Evolutionary conservation across 202 grass and related monocot genomes (phyloP).

Genomic region (Setaria italica): DNA sequence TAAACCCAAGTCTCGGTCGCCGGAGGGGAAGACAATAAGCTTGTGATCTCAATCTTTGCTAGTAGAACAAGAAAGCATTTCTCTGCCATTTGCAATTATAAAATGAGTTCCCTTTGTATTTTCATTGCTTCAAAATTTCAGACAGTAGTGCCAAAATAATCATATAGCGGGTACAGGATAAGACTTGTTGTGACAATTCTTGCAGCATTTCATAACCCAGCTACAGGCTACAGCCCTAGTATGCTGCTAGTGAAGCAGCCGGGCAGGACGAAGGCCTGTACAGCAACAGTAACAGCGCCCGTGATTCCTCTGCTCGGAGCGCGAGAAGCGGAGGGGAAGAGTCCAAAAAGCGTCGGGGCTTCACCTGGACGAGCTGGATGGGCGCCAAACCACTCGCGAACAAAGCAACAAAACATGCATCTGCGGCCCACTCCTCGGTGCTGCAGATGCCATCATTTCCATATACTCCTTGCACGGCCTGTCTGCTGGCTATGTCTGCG

Average conservation of each 20-base stretch:
- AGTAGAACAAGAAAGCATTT: not conserved
- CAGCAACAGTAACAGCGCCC: not conserved
- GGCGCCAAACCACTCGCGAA: not conserved
- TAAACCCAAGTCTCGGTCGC: not conserved
- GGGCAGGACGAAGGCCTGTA: not conserved
- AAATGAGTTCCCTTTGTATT: not conserved
- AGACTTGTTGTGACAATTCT: not conserved
- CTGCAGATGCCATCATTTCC: slow-evolving; percentile 11
- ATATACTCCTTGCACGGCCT: not conserved
- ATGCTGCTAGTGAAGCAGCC: not conserved
- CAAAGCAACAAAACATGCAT: slow-evolving; percentile 32
- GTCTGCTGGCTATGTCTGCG: not conserved
- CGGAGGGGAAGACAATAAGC: not conserved
- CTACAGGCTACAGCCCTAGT: not conserved
- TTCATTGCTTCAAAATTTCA: not conserved
- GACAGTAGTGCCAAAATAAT: not conserved
- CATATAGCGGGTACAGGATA: not conserved
- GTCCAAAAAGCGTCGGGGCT: slow-evolving; percentile 27
- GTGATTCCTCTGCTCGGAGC: slow-evolving; percentile 10
- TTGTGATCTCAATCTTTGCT: not conserved
- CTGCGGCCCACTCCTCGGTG: not conserved
- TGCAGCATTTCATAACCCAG: not conserved
- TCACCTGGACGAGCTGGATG: not conserved
- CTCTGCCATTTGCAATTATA: no score
- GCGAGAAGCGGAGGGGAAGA: slow-evolving; percentile 9